Conservation (phyloP, 176 grass and related monocot genomes). For the Musa acuminata region DNA sequence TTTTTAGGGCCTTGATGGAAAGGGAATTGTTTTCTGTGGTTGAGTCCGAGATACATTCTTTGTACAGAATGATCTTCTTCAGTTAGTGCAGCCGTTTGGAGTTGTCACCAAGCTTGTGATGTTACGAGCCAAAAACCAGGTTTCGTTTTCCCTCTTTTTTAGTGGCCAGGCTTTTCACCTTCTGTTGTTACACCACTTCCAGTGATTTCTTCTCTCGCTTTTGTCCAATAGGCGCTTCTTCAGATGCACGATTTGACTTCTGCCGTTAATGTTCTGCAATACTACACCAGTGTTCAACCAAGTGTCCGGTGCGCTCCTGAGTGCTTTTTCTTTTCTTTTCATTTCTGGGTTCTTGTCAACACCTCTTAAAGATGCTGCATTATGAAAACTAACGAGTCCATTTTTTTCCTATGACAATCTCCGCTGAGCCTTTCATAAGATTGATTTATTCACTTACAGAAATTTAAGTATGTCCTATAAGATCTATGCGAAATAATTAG, state of each 20-base stretch:
- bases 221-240: constrained; percentile 51
- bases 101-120: constrained; percentile 63
- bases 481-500: no score
- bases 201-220: constrained; percentile 2
- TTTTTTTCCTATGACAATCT: no score
- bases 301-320: constrained; percentile 50
- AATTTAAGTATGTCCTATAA: no score
- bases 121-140: constrained; percentile 93
- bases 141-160: constrained; percentile 13
- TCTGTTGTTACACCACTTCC: constrained; percentile 2
- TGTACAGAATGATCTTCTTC: constrained; percentile 68
- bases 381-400: background rate
- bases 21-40: background rate
- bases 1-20: background rate
- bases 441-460: no score
- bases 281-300: constrained; percentile 81
- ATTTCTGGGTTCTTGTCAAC: background rate
- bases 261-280: constrained; percentile 66
- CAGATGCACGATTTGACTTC: constrained; percentile 86
- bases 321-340: background rate
- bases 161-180: background rate
- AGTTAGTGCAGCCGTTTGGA: constrained; percentile 89
- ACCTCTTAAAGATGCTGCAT: background rate
- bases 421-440: no score
- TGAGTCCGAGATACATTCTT: background rate